A percentile compares a stretch with the other conserved stretches of the same genome.
Evolutionary conservation across 345 rosid genomes (phyloP).

Genomic region (Conringia planisiliqua): DNA sequence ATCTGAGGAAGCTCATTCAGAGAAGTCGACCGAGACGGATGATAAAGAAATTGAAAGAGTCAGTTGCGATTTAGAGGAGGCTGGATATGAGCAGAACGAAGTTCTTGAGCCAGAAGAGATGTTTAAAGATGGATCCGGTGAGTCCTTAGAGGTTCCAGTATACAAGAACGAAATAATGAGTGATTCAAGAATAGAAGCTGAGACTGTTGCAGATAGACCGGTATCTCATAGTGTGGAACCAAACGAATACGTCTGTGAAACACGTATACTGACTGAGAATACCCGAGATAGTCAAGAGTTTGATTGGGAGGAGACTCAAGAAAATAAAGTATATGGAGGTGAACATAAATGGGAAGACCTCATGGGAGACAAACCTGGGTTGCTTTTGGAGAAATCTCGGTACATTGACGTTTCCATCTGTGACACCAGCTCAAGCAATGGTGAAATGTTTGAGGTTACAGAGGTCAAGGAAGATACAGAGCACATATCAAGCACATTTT

Average conservation of each 20-base stretch:
- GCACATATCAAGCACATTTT: neutral
- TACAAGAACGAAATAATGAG: slow-evolving; percentile 14
- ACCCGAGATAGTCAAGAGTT: neutral
- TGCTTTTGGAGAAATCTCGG: neutral
- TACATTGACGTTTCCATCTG: neutral
- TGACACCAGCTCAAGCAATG: slow-evolving; percentile 20
- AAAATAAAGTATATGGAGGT: slow-evolving; percentile 1
- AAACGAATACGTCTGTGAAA: neutral
- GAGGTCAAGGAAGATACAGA: slow-evolving; percentile 1
- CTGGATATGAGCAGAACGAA: slow-evolving; percentile 12
- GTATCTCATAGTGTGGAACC: slow-evolving; percentile 1
- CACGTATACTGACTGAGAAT: neutral
- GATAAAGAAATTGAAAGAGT: neutral
- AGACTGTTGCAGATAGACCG: slow-evolving; percentile 5
- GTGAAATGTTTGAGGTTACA: slow-evolving; percentile 11
- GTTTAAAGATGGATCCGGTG: slow-evolving; percentile 9
- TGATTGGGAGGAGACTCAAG: slow-evolving; percentile 13
- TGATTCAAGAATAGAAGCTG: slow-evolving; percentile 7
- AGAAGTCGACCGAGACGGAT: neutral
- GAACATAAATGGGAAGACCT: slow-evolving; percentile 3
- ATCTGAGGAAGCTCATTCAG: slow-evolving; percentile 21
- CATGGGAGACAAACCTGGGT: slow-evolving; percentile 14
- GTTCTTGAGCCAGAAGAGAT: neutral
- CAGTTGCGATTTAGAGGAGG: neutral
- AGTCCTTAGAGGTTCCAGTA: slow-evolving; percentile 3